Evolutionary conservation across 495 filamentous ascomycete species (phyloP).

Genomic region (Penicillium egyptiacum): DNA sequence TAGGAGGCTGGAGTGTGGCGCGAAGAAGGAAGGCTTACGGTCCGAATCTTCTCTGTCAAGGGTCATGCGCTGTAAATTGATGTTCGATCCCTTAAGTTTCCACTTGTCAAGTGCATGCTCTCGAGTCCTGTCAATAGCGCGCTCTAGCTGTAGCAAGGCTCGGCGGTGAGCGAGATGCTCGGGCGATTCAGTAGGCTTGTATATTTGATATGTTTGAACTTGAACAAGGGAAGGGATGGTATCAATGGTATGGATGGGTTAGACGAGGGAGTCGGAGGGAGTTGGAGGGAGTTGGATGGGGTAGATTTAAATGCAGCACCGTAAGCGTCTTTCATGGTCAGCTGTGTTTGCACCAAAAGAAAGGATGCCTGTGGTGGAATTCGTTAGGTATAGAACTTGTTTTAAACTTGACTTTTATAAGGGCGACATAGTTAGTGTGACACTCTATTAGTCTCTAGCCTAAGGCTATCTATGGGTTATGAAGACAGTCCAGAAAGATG

Average conservation of each 20-base stretch:
- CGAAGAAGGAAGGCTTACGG: not conserved
- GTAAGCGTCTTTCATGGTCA: too few relatives aligned
- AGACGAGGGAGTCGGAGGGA: too few relatives aligned
- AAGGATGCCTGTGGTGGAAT: too few relatives aligned
- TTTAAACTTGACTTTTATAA: too few relatives aligned
- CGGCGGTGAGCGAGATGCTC: not conserved
- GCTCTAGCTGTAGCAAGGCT: not conserved
- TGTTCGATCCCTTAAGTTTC: not conserved
- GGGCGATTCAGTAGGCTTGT: not conserved
- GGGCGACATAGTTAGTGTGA: too few relatives aligned
- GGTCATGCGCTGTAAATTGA: not conserved
- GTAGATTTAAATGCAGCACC: too few relatives aligned
- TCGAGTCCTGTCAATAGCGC: not conserved
- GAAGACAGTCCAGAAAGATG: not conserved
- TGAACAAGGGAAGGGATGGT: too few relatives aligned
- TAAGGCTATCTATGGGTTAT: not conserved
- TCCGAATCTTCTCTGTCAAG: not conserved
- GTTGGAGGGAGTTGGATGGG: too few relatives aligned
- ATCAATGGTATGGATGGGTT: too few relatives aligned
- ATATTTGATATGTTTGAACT: too few relatives aligned
- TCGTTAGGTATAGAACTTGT: too few relatives aligned
- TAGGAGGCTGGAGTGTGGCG: not conserved
- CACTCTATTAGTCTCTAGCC: not conserved
- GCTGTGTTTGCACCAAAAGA: too few relatives aligned
- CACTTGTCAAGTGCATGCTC: not conserved